Conservation (phyloP, 352 stramenopile genomes). For the Saprolegnia parasitica region DNA sequence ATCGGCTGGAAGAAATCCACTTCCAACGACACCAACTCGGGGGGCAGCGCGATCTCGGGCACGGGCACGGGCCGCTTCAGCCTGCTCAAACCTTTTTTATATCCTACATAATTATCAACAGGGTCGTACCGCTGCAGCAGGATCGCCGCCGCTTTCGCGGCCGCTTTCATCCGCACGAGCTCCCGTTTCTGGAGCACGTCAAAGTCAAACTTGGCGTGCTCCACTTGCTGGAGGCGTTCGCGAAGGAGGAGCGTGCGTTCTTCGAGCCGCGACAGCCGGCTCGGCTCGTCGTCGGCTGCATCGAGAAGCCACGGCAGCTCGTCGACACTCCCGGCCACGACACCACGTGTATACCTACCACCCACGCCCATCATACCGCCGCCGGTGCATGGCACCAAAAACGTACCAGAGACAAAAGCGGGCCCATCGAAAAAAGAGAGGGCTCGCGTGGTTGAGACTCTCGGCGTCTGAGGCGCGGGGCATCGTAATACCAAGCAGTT, state of each 20-base stretch:
- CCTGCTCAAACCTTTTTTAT: not conserved
- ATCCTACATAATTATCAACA: too few species aligned
- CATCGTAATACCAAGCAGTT: not conserved
- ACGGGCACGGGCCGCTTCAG: not conserved
- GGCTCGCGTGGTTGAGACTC: constrained; percentile 10
- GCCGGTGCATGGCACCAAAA: not conserved
- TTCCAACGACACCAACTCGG: not conserved
- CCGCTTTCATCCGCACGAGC: not conserved
- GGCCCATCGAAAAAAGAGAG: constrained; percentile 13
- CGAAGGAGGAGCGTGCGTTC: not conserved
- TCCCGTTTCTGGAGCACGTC: constrained; percentile 11
- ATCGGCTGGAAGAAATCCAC: constrained; percentile 19
- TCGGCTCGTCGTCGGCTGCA: not conserved
- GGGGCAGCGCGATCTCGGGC: not conserved
- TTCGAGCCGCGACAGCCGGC: not conserved
- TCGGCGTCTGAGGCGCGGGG: constrained; percentile 1
- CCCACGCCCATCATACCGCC: not conserved
- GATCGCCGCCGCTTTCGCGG: not conserved
- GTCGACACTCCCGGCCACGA: not conserved
- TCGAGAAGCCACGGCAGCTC: not conserved
- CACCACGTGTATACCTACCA: not conserved
- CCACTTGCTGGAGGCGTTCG: constrained; percentile 1
- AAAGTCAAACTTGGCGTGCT: constrained; percentile 6
- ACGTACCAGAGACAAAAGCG: constrained; percentile 21
- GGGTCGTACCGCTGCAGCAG: not conserved